A percentile compares a stretch with the other conserved stretches of the same genome.
Conservation (phyloP, 148 eudicot genomes). For the Rhododendron ovatum region DNA sequence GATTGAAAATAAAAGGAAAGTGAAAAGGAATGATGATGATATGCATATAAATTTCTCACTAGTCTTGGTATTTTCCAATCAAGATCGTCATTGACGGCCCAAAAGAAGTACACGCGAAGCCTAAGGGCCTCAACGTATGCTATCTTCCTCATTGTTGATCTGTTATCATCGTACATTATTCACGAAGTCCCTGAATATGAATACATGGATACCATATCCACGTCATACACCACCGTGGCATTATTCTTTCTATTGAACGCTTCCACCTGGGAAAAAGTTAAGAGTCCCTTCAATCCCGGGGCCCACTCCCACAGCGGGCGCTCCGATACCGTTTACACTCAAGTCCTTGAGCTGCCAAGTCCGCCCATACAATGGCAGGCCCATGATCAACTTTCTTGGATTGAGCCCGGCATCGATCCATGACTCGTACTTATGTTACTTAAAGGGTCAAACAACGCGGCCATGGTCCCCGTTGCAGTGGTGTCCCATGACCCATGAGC, state of each 20-base stretch:
- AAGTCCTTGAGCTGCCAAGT: slow-evolving; percentile 46
- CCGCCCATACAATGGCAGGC: slow-evolving; percentile 45
- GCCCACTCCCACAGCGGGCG: slow-evolving; percentile 36
- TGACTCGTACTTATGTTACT: slow-evolving; percentile 38
- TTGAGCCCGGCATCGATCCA: slow-evolving; percentile 38
- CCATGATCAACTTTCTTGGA: slow-evolving; percentile 37
- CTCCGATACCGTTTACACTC: slow-evolving; percentile 18
- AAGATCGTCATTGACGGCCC: slow-evolving; percentile 38
- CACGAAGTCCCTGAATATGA: slow-evolving; percentile 34
- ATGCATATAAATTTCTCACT: slow-evolving; percentile 19
- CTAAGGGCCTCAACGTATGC: slow-evolving; percentile 31
- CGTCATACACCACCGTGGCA: slow-evolving; percentile 37
- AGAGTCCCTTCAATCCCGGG: slow-evolving; percentile 26
- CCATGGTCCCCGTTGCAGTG: slow-evolving; percentile 29
- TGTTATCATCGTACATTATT: slow-evolving; percentile 47
- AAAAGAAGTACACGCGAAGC: slow-evolving; percentile 46
- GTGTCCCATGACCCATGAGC: slow-evolving; percentile 40
- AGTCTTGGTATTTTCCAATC: slow-evolving; percentile 32
- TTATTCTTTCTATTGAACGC: slow-evolving; percentile 24
- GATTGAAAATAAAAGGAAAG: no score
- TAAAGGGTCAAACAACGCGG: slow-evolving; percentile 30
- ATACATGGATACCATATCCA: slow-evolving; percentile 25
- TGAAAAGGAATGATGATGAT: no score
- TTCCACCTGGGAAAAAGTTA: slow-evolving; percentile 24
- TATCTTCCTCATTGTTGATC: slow-evolving; percentile 23